These are phyloP conservation scores for Aspergillus ustus DNA, from an alignment of 2,329 filamentous ascomycete genomes.

Conservation along the genomic window DNA sequence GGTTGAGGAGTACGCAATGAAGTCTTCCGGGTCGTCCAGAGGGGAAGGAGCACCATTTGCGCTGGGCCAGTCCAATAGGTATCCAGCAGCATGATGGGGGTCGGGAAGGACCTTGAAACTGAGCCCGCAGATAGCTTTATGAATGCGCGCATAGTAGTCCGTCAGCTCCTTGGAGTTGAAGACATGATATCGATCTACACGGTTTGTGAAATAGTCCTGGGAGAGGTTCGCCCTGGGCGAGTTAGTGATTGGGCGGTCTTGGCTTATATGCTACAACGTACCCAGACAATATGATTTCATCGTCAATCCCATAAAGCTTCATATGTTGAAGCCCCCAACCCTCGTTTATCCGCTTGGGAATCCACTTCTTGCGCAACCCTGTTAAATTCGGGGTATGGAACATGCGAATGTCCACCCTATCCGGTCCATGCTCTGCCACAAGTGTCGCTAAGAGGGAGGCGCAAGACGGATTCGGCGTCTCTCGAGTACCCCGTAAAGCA, in stretches of 20 bases:
- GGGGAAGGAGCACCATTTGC: slow-evolving; percentile 77
- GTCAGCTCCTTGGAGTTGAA: slow-evolving; percentile 80
- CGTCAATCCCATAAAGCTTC: slow-evolving; percentile 96
- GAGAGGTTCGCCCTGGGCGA: slow-evolving; percentile 76
- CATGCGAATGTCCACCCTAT: slow-evolving; percentile 91
- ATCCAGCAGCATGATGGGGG: slow-evolving; percentile 49
- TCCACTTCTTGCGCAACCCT: slow-evolving; percentile 78
- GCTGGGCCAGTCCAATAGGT: slow-evolving; percentile 71
- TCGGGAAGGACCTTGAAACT: slow-evolving; percentile 77
- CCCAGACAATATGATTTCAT: slow-evolving; percentile 94
- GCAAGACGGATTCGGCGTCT: slow-evolving; percentile 82
- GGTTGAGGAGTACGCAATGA: slow-evolving; percentile 70
- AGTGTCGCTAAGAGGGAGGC: slow-evolving; percentile 85
- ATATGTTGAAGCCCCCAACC: slow-evolving; percentile 98
- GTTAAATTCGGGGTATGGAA: slow-evolving; percentile 97
- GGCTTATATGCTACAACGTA: slow-evolving; percentile 44
- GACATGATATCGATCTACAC: slow-evolving; percentile 92
- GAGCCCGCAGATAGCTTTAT: slow-evolving; percentile 75
- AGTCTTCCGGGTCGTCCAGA: slow-evolving; percentile 69
- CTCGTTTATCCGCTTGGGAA: slow-evolving; percentile 92
- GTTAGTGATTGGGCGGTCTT: neutral
- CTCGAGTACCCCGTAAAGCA: slow-evolving; percentile 85
- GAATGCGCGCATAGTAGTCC: slow-evolving; percentile 79
- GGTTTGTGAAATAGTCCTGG: slow-evolving; percentile 92
- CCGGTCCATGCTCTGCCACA: slow-evolving; percentile 79